phyloP scores from a whole-genome alignment of 1,284 basidiomycete species.

The Ganoderma sinense region DNA sequence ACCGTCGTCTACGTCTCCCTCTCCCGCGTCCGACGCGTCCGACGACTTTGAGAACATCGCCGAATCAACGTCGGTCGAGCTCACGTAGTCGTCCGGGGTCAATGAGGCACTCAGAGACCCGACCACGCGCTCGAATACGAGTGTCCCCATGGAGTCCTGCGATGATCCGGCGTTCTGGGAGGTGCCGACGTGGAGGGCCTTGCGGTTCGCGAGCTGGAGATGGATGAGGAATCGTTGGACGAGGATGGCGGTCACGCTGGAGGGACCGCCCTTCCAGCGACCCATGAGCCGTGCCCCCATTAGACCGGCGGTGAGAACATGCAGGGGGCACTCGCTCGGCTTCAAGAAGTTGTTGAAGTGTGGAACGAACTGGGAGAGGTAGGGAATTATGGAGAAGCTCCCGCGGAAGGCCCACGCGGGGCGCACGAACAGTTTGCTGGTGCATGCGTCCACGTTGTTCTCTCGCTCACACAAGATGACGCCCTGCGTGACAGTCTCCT shows the following conservation, averaged over 20 bases:
- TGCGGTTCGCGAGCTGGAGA: conserved; percentile 14
- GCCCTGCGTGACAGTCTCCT: no score
- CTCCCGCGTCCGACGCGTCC: background rate
- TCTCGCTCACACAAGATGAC: no score
- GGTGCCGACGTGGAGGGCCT: background rate
- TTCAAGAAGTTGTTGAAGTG: no score
- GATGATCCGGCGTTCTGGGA: background rate
- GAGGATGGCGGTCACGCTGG: conserved; percentile 15
- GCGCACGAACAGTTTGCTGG: no score
- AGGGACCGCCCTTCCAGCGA: no score
- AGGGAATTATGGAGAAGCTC: no score
- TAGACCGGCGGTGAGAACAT: no score
- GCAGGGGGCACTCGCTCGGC: no score
- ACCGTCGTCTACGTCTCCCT: background rate
- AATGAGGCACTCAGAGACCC: conserved; percentile 3
- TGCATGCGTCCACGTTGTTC: no score
- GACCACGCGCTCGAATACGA: conserved; percentile 7
- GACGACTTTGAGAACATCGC: background rate
- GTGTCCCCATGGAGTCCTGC: background rate
- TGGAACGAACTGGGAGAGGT: no score
- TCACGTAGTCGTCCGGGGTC: background rate
- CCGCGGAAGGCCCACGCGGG: no score
- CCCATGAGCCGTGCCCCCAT: no score
- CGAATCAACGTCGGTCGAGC: background rate
- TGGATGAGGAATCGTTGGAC: conserved; percentile 23